Conservation (phyloP, 2,329 filamentous ascomycete species). For the Geosmithia putterillii region DNA sequence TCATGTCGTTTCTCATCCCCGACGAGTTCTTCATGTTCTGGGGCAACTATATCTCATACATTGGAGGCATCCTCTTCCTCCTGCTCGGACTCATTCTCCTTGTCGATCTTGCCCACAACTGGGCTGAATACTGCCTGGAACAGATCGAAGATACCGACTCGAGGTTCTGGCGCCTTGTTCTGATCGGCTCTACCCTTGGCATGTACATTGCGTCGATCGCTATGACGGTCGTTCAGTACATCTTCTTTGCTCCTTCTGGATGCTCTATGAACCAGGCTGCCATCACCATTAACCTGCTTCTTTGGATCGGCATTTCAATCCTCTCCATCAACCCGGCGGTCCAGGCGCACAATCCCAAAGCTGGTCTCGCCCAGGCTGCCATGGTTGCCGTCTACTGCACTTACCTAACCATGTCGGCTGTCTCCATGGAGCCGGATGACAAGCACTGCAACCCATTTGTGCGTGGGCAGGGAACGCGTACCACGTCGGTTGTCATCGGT, state of each 20-base stretch:
- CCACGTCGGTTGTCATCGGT: slow-evolving; percentile 81
- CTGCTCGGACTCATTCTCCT: slow-evolving; percentile 84
- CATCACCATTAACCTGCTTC: slow-evolving; percentile 83
- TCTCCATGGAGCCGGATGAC: slow-evolving; percentile 96
- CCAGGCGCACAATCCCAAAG: slow-evolving; percentile 85
- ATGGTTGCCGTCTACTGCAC: slow-evolving; percentile 98
- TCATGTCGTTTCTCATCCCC: slow-evolving; percentile 89
- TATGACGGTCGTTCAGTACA: slow-evolving; percentile 95
- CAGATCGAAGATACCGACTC: slow-evolving; percentile 90
- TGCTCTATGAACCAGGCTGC: slow-evolving; percentile 96
- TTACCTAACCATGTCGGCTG: slow-evolving; percentile 94
- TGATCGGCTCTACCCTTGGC: slow-evolving; percentile 82
- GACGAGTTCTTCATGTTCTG: slow-evolving; percentile 91
- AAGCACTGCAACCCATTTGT: slow-evolving; percentile 88
- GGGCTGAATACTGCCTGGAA: slow-evolving; percentile 90
- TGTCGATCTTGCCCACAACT: slow-evolving; percentile 90
- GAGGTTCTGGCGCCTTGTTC: slow-evolving; percentile 66
- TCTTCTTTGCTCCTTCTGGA: slow-evolving; percentile 74
- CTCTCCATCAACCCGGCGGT: slow-evolving; percentile 83
- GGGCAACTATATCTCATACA: slow-evolving; percentile 86
- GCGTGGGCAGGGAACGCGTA: slow-evolving; percentile 73
- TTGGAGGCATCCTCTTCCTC: slow-evolving; percentile 85
- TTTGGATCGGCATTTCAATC: slow-evolving; percentile 68
- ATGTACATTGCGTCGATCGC: slow-evolving; percentile 88
- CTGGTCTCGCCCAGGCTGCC: slow-evolving; percentile 89